Conservation (phyloP, 1,284 basidiomycete species). For the Somion occarium region DNA sequence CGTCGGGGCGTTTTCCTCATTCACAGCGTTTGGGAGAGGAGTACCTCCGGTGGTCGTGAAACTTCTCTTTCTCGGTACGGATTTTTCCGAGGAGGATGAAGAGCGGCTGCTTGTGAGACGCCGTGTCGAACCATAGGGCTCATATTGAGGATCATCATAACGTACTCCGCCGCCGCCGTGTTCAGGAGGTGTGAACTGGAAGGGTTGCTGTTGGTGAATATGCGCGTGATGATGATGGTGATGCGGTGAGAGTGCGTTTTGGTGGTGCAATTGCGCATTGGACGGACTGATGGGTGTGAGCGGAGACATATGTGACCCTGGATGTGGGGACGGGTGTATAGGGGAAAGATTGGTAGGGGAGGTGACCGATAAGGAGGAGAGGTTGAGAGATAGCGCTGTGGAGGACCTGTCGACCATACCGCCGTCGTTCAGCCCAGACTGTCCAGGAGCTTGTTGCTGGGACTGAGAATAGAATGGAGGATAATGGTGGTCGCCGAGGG, state of each 20-base stretch:
- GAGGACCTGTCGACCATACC: conserved; percentile 24
- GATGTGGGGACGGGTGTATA: conserved; percentile 31
- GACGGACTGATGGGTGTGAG: conserved; percentile 56
- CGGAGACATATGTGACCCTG: conserved; percentile 41
- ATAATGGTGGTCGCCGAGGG: conserved; percentile 28
- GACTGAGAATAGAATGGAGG: conserved; percentile 24
- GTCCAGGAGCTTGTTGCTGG: conserved; percentile 24
- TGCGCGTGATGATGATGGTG: conserved; percentile 21
- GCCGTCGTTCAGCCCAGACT: conserved; percentile 21
- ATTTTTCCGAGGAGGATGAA: conserved; percentile 42
- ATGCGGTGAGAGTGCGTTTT: conserved; percentile 17
- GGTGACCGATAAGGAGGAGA: conserved; percentile 56
- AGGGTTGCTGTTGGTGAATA: conserved; percentile 30
- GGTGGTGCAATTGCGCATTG: conserved; percentile 24
- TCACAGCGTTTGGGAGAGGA: conserved; percentile 31
- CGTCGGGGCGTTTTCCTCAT: conserved; percentile 24
- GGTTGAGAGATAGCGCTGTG: conserved; percentile 55
- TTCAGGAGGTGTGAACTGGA: conserved; percentile 37
- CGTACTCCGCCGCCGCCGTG: conserved; percentile 22
- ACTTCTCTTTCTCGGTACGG: conserved; percentile 55
- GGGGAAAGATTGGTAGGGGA: conserved; percentile 61
- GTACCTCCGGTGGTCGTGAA: conserved; percentile 41
- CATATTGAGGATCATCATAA: conserved; percentile 30
- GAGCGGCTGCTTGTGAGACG: conserved; percentile 30
- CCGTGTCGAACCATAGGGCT: conserved; percentile 21